These are phyloP conservation scores for Phytophthora brassicae DNA, from an alignment of 352 stramenopile genomes.

Conservation along the genomic window DNA sequence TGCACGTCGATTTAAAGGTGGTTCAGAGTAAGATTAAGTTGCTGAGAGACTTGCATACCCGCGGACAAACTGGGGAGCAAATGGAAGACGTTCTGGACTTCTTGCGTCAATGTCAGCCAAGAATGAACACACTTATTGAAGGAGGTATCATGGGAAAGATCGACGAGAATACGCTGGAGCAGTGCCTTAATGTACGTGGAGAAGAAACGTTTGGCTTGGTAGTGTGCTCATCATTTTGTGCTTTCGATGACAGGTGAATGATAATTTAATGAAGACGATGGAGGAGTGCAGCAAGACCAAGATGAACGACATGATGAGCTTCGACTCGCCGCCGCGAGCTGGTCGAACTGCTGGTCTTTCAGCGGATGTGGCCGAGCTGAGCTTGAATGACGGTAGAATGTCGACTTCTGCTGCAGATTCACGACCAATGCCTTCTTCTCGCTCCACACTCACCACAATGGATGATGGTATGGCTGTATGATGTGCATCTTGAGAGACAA, in stretches of 20 bases:
- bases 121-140: conserved; percentile 89
- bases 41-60: conserved; percentile 44
- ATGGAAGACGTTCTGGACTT: conserved; percentile 82
- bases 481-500: conserved; percentile 19
- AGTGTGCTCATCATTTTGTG: neutral
- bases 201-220: neutral
- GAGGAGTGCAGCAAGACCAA: conserved; percentile 51
- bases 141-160: conserved; percentile 84
- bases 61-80: conserved; percentile 37
- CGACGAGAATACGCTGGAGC: conserved; percentile 74
- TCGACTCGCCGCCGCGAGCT: conserved; percentile 55
- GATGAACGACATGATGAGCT: conserved; percentile 48
- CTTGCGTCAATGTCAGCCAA: conserved; percentile 77
- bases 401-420: conserved; percentile 4
- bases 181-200: conserved; percentile 73
- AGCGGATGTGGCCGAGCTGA: conserved; percentile 32
- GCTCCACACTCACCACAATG: conserved; percentile 38
- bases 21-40: conserved; percentile 73
- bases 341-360: conserved; percentile 24
- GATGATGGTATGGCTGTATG: conserved; percentile 48
- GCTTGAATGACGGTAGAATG: conserved; percentile 29
- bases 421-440: conserved; percentile 16
- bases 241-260: conserved; percentile 57
- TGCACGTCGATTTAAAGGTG: conserved; percentile 64
- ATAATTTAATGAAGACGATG: conserved; percentile 77